Base-by-base conservation (phyloP, 768 basidiomycete genomes). In the Termitomyces sp. region DNA sequence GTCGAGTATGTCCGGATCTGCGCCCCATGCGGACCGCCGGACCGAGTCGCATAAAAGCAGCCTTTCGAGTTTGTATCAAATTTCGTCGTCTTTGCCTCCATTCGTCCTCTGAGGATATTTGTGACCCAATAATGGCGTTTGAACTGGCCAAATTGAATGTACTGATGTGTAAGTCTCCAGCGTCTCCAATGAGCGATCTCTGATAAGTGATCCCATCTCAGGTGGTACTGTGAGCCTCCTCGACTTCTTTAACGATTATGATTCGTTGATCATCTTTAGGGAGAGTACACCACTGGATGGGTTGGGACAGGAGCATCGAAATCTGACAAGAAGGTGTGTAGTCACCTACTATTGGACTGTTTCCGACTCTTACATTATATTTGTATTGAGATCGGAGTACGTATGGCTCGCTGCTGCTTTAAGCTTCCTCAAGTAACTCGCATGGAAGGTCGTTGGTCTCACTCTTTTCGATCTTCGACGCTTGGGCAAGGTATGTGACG, bases 281-380 rank as follows among this genome's bases (percentile, higher is more conserved):
- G 91, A 45, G 92, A 95, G 77, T 96, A 96, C 70, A 96, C 94
- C 61, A 96, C 94, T 54, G 94, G 95, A 70, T 96, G 91, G 91
- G 93, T 91, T 11, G 86, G 85, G 13, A 84, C 89, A 39, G 94
- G 94, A n/a, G 92, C 91, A 45, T 95, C 93, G 16, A 92, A 87
- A 68, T 95, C 93, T 6, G 95, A 96, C 76, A 96, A 96, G 76
- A 97, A 94, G 81, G 92, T 89, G 58, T 56, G 76, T 58, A 13
- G 31, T 39, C 45, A 20, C 13, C 16, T 31, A 22, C 47, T 37
- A 33, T 22, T 22, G 60, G 37, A 52, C 58, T 41, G 31, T 34
- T 30, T 36, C 41, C 42, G 47, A 48, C 39, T 57, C 31, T 33
- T 13, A n/a, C 33, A 50, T 20, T 12, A 27, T n/a, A 39, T n/a